A percentile compares a stretch with the other conserved stretches of the same genome.
These are phyloP conservation scores for Dictyophora rubrovolvata DNA, from an alignment of 768 basidiomycete genomes.

Conservation along the genomic window DNA sequence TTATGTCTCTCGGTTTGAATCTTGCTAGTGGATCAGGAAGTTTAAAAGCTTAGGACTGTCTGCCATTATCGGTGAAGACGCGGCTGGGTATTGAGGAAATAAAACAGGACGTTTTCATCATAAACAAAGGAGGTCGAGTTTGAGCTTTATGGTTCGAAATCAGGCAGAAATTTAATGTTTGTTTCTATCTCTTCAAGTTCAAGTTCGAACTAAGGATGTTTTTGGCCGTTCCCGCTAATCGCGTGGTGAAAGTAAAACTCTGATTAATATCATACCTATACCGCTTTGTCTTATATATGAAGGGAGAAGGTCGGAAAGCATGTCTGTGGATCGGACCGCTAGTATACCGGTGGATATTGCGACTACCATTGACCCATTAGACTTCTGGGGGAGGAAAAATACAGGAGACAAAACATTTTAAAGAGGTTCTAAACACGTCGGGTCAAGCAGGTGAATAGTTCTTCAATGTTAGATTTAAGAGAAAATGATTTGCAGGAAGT, in stretches of 20 bases:
- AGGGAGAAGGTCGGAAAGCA: slow-evolving; percentile 29
- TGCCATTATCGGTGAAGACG: slow-evolving; percentile 37
- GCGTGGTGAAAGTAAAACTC: no score
- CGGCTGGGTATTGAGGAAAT: slow-evolving; percentile 43
- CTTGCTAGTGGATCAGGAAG: slow-evolving; percentile 43
- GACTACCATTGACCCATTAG: slow-evolving; percentile 27
- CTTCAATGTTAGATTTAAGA: no score
- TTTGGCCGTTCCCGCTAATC: no score
- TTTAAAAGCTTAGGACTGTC: slow-evolving; percentile 31
- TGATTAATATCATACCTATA: no score
- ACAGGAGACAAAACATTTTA: no score
- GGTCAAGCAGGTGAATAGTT: no score
- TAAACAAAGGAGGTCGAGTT: slow-evolving; percentile 46
- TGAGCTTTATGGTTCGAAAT: slow-evolving; percentile 20
- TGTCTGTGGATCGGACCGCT: slow-evolving; percentile 38
- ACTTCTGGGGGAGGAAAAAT: neutral
- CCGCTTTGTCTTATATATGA: neutral
- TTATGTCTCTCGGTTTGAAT: slow-evolving; percentile 34
- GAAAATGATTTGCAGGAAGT: no score
- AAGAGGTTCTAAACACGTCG: no score
- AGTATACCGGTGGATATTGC: slow-evolving; percentile 42
- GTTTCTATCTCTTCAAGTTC: no score
- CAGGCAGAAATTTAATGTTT: no score
- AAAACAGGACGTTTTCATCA: slow-evolving; percentile 39
- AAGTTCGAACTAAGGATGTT: no score